Conservation (phyloP, 2,329 filamentous ascomycete species). For the Calonectria crousiana region DNA sequence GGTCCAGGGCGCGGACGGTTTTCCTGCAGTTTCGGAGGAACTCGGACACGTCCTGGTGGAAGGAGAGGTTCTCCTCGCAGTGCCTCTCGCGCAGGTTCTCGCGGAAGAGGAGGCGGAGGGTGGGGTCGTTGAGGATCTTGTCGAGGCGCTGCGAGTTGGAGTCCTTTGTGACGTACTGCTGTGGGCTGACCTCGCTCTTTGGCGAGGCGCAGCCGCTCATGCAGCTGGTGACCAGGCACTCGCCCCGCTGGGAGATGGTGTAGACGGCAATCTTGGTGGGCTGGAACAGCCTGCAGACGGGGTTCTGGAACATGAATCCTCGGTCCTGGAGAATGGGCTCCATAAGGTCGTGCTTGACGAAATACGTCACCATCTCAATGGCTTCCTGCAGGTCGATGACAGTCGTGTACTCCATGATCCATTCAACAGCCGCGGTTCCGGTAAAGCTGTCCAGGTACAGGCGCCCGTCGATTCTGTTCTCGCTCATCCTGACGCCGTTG, state of each 20-base stretch:
- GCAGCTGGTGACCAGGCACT: conserved; percentile 68
- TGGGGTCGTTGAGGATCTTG: conserved; percentile 91
- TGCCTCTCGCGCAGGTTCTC: conserved; percentile 95
- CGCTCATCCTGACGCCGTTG: conserved; percentile 79
- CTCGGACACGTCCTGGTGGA: conserved; percentile 93
- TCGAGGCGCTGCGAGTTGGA: conserved; percentile 95
- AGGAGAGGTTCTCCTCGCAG: conserved; percentile 96
- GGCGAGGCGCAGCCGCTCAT: conserved; percentile 69
- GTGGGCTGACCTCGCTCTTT: conserved; percentile 53
- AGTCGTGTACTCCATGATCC: conserved; percentile 96
- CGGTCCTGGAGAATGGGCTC: conserved; percentile 77
- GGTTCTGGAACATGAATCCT: conserved; percentile 72
- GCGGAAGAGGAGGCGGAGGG: conserved; percentile 88
- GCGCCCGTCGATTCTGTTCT: conserved; percentile 83
- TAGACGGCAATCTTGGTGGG: conserved; percentile 90
- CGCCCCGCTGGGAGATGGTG: conserved; percentile 84
- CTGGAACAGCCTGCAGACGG: conserved; percentile 76
- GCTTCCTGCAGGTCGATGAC: conserved; percentile 91
- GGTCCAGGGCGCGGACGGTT: conserved; percentile 70
- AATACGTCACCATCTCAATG: conserved; percentile 84
- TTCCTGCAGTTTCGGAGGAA: conserved; percentile 78
- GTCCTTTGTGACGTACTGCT: conserved; percentile 75
- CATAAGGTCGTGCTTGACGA: conserved; percentile 88
- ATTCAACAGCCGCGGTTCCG: conserved; percentile 75
- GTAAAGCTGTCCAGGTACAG: conserved; percentile 87